phyloP scores from a whole-genome alignment of 306 rosid genomes.

The Elaeagnus macrophylla region DNA sequence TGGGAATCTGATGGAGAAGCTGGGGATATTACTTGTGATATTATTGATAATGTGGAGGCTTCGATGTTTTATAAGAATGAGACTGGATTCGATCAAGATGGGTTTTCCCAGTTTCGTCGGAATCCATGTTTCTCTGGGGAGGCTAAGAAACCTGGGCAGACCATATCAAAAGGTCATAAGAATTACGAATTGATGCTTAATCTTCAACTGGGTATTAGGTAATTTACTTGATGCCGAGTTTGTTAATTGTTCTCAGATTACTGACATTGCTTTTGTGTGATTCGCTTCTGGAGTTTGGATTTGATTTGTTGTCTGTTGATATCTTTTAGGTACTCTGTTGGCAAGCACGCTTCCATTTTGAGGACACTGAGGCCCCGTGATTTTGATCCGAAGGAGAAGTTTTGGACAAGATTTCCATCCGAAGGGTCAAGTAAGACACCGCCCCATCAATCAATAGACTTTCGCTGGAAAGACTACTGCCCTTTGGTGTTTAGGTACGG shows the following conservation, averaged over 20 bases:
- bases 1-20: constrained; percentile 97
- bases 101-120: constrained; percentile 34
- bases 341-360: constrained; percentile 68
- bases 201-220: constrained; percentile 92
- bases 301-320: constrained; percentile 1
- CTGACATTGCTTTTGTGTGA: constrained; percentile 1
- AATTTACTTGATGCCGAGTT: not conserved
- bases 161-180: constrained; percentile 81
- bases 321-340: constrained; percentile 59
- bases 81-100: constrained; percentile 26
- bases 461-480: constrained; percentile 97
- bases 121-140: constrained; percentile 44
- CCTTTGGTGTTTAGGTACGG: constrained; percentile 88
- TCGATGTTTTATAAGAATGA: constrained; percentile 50
- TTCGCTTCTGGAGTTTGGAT: constrained; percentile 5
- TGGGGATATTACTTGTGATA: constrained; percentile 93
- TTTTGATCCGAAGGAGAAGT: constrained; percentile 84
- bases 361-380: constrained; percentile 47
- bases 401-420: constrained; percentile 91
- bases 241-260: not conserved
- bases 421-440: constrained; percentile 89
- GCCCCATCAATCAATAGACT: constrained; percentile 79
- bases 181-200: constrained; percentile 90
- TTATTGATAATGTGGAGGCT: constrained; percentile 84
- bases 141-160: constrained; percentile 74